Evolutionary conservation across 2,329 filamentous ascomycete genomes (phyloP).

Genomic region (Verticillium nubilum): DNA sequence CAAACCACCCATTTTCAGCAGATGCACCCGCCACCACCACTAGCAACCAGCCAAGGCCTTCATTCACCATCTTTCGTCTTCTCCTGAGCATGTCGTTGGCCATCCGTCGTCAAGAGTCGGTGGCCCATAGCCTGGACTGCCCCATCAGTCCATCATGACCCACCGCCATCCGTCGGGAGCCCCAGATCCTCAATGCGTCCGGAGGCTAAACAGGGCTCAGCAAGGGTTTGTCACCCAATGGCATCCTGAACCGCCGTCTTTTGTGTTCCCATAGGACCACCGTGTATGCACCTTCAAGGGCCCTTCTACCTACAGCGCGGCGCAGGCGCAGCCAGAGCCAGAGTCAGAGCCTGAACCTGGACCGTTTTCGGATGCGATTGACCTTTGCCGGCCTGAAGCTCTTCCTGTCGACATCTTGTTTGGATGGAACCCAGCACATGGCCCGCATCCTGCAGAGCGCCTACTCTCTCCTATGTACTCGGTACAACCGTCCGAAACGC

Average conservation of each 20-base stretch:
- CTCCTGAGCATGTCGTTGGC: slow-evolving; percentile 1
- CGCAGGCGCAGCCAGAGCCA: slow-evolving; percentile 27
- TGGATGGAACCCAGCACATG: neutral
- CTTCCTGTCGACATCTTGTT: neutral
- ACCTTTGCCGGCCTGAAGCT: slow-evolving; percentile 1
- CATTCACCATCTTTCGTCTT: neutral
- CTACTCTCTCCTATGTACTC: slow-evolving; percentile 2
- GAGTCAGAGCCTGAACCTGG: slow-evolving; percentile 7
- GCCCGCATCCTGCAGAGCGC: neutral
- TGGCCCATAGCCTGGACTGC: neutral
- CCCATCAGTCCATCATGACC: neutral
- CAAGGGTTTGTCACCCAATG: slow-evolving; percentile 30
- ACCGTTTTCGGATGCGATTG: neutral
- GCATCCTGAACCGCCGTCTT: slow-evolving; percentile 10
- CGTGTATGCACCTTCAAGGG: slow-evolving; percentile 22
- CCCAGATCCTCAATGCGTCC: slow-evolving; percentile 9
- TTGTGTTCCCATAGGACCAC: slow-evolving; percentile 23
- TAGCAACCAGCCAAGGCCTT: neutral
- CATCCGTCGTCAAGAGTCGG: slow-evolving; percentile 1
- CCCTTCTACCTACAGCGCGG: slow-evolving; percentile 33
- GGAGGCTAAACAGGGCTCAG: slow-evolving; percentile 6
- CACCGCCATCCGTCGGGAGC: slow-evolving; percentile 2
- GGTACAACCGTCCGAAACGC: neutral
- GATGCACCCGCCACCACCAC: neutral
- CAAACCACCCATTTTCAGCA: neutral